Conservation (phyloP, 1,284 basidiomycete species). For the Ceratobasidium sp. region DNA sequence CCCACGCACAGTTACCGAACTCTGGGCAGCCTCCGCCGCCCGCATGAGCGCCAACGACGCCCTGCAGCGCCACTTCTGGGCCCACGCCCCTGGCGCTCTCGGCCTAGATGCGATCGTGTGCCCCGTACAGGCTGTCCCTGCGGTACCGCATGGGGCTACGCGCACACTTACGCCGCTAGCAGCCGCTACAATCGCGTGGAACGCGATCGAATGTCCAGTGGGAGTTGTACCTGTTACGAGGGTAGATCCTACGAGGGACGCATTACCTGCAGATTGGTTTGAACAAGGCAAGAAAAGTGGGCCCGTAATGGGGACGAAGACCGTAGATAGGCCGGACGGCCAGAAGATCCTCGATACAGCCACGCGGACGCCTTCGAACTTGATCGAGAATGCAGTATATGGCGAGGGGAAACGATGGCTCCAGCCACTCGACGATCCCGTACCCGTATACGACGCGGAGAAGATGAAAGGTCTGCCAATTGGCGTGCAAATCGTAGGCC, state of each 20-base stretch:
- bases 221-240: slow-evolving; percentile 85
- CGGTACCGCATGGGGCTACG: slow-evolving; percentile 75
- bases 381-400: slow-evolving; percentile 75
- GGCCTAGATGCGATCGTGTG: slow-evolving; percentile 82
- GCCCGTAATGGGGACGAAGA: slow-evolving; percentile 54
- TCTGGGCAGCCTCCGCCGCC: slow-evolving; percentile 63
- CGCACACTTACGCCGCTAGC: slow-evolving; percentile 69
- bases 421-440: slow-evolving; percentile 49
- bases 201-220: slow-evolving; percentile 82
- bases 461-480: slow-evolving; percentile 86
- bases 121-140: slow-evolving; percentile 79
- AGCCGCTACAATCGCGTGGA: slow-evolving; percentile 70
- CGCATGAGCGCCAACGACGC: slow-evolving; percentile 53
- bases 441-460: slow-evolving; percentile 74
- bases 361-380: slow-evolving; percentile 56
- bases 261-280: slow-evolving; percentile 68
- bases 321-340: slow-evolving; percentile 6
- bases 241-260: slow-evolving; percentile 76
- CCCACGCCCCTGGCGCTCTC: slow-evolving; percentile 16
- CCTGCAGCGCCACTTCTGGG: slow-evolving; percentile 27
- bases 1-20: slow-evolving; percentile 70
- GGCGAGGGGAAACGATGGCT: slow-evolving; percentile 54
- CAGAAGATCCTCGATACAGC: slow-evolving; percentile 42
- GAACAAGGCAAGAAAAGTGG: slow-evolving; percentile 56
- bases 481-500: slow-evolving; percentile 84